Conservation (phyloP, 108 stramenopile genomes). For the Cyclotella baltica region DNA sequence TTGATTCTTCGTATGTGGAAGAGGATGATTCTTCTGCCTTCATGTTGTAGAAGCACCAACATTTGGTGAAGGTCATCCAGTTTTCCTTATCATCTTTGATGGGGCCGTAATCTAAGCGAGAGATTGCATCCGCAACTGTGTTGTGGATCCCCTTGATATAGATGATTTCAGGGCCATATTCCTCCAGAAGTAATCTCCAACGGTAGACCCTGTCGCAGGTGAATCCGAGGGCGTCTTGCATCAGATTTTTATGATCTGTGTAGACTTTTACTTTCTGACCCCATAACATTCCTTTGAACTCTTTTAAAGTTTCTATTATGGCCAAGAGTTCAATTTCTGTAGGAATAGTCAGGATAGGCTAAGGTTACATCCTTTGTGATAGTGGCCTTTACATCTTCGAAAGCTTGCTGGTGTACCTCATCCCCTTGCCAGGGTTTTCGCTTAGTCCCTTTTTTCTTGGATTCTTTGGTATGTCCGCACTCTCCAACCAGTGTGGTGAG, state of each 20-base stretch:
- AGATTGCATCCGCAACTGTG: conserved; percentile 32
- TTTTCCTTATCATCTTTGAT: background rate
- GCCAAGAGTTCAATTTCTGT: conserved; percentile 57
- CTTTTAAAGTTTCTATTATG: conserved; percentile 63
- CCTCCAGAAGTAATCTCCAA: conserved; percentile 22
- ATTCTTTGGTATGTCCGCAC: conserved; percentile 17
- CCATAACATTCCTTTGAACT: conserved; percentile 50
- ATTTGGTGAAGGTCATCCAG: conserved; percentile 23
- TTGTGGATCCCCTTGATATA: conserved; percentile 38
- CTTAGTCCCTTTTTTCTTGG: background rate
- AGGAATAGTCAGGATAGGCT: conserved; percentile 54
- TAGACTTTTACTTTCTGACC: conserved; percentile 38
- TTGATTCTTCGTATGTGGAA: background rate
- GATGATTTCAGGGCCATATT: conserved; percentile 18
- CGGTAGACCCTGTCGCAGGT: conserved; percentile 17
- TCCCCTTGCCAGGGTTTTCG: conserved; percentile 47
- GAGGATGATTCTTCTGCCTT: background rate
- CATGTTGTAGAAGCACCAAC: background rate
- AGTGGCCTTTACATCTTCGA: conserved; percentile 51
- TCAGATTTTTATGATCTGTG: conserved; percentile 31
- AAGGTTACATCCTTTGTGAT: conserved; percentile 48
- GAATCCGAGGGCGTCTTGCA: background rate
- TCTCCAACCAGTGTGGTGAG: conserved; percentile 35
- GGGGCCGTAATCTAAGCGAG: conserved; percentile 6
- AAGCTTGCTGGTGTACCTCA: conserved; percentile 43